Conservation (phyloP, 768 basidiomycete species). For the Kwoniella sp. region DNA sequence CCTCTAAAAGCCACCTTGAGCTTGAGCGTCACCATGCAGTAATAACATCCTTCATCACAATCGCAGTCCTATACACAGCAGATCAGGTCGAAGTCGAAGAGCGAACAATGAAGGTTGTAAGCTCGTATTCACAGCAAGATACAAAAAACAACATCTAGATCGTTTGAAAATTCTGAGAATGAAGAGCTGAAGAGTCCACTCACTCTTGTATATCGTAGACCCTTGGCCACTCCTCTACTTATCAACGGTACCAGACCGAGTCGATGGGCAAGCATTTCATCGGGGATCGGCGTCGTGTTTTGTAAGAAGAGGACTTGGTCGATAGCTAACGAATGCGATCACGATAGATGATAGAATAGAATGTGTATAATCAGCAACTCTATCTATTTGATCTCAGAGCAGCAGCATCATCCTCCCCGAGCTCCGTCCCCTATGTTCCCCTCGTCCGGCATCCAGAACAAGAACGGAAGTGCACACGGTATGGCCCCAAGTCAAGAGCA, state of each 20-base stretch:
- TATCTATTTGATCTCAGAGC: too few species aligned
- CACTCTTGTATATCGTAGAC: conserved; percentile 62
- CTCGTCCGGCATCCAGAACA: too few species aligned
- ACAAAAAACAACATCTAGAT: too few species aligned
- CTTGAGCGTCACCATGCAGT: conserved; percentile 79
- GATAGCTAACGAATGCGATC: conserved; percentile 67
- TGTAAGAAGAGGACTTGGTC: conserved; percentile 91
- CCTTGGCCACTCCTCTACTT: conserved; percentile 84
- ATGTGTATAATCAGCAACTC: too few species aligned
- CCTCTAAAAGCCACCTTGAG: conserved; percentile 72
- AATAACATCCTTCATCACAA: conserved; percentile 78
- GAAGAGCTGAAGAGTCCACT: conserved; percentile 13
- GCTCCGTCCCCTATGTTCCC: too few species aligned
- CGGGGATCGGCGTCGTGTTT: conserved; percentile 90
- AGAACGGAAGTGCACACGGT: too few species aligned
- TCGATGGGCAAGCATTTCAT: conserved; percentile 96
- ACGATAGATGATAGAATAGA: too few species aligned
- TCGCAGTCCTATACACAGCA: conserved; percentile 73
- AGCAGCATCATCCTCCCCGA: too few species aligned
- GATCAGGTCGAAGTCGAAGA: not conserved
- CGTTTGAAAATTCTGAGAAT: too few species aligned
- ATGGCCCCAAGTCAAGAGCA: too few species aligned
- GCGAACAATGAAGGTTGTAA: too few species aligned
- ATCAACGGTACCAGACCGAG: conserved; percentile 90
- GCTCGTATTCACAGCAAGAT: too few species aligned